Conservation (phyloP, 352 stramenopile genomes). For the Pythium phragmitis region DNA sequence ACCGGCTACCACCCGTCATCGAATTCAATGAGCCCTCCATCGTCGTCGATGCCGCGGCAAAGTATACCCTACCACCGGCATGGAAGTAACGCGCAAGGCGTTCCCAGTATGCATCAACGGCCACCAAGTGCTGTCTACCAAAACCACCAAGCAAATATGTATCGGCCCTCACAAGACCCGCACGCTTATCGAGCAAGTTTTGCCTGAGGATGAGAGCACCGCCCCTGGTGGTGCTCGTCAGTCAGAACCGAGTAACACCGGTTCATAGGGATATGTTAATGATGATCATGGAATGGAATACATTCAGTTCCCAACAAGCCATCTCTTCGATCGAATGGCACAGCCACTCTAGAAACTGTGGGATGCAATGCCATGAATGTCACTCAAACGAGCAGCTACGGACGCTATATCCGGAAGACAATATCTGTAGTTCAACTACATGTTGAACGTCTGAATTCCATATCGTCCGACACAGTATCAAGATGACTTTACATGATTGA, state of each 20-base stretch:
- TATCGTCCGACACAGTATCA: too few species aligned
- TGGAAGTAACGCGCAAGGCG: slow-evolving; percentile 24
- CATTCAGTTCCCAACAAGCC: background rate
- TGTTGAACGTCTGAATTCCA: too few species aligned
- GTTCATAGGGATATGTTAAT: slow-evolving; percentile 13
- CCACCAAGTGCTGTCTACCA: slow-evolving; percentile 31
- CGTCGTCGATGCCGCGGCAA: slow-evolving; percentile 7
- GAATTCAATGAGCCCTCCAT: slow-evolving; percentile 20
- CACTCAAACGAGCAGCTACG: too few species aligned
- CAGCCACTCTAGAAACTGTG: too few species aligned
- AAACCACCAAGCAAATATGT: slow-evolving; percentile 10
- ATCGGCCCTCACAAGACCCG: slow-evolving; percentile 25
- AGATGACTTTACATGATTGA: too few species aligned
- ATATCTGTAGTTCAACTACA: too few species aligned
- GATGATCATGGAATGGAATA: slow-evolving; percentile 1
- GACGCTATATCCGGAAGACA: too few species aligned
- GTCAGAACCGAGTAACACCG: slow-evolving; percentile 5
- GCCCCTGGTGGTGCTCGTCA: background rate
- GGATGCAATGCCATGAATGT: too few species aligned
- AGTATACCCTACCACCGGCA: slow-evolving; percentile 23
- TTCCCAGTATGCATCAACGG: slow-evolving; percentile 27
- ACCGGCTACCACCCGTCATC: slow-evolving; percentile 8
- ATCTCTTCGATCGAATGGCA: too few species aligned
- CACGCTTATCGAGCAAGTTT: slow-evolving; percentile 28
- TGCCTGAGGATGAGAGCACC: slow-evolving; percentile 11